Evolutionary conservation across 1,284 basidiomycete genomes (phyloP), one percentile per base, ranked within the genome.

Genomic region (Spongispora temasekensis): DNA sequence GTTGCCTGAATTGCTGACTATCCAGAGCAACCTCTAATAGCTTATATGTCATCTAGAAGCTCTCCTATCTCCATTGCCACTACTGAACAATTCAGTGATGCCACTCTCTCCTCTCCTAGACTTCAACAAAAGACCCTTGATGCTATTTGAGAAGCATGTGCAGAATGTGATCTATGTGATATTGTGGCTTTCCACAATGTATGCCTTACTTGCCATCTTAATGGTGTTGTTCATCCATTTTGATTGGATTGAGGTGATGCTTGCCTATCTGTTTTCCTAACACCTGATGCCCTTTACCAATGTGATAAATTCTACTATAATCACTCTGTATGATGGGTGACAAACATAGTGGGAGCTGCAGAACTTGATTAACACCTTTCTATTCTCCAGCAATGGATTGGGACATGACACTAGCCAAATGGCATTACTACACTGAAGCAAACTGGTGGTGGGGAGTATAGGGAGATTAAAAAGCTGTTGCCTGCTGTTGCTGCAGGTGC

Each of bases 211-310:
- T 28, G 8, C 2, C 27, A 27, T 15, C 46, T 65, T 1, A 67
- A 60, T 28, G 54, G 60, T 5, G 34, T 67, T 1, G 32, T 64
- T 2, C 0, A 9, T 0, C 65, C 53, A 3, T 67, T 67, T 15
- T 67, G 67, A 62, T 3, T 1, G 0, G 34, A 65, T 12, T 67
- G 59, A 62, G 66, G 56, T 1, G 15, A 52, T 21, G 55, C 62
- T 1, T 64, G 58, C 21, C 65, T 58, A 0, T 68, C 53, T 0
- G 0, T 1, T 2, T 68, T 67, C 40, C 61, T 67, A 31, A 67
- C 42, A 0, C 64, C 56, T 0, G 60, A 68, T n/a, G 42, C 50
- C 1, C 57, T 66, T 3, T 57, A 66, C 13, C 55, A 68, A 17
- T 67, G 66, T 61, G 25, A 28, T 27, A 48, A 48, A 27, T 28